A percentile compares a stretch with the other conserved stretches of the same genome.
Conservation (phyloP, 306 rosid genomes). For the Inga laurina region DNA sequence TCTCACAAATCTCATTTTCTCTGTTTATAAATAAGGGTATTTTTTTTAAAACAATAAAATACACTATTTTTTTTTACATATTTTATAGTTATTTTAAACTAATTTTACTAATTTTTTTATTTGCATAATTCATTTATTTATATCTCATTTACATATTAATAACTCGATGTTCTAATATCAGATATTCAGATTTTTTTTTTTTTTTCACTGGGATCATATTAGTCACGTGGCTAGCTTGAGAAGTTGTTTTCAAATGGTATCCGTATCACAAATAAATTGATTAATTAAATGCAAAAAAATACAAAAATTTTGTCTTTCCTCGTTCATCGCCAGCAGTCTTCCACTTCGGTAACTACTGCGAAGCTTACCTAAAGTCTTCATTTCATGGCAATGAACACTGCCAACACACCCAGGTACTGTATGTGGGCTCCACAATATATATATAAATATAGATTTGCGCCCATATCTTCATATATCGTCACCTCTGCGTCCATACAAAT, state of each 20-base stretch:
- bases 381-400: background rate
- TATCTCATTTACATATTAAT: too few relatives aligned
- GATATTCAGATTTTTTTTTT: too few relatives aligned
- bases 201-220: background rate
- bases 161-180: too few relatives aligned
- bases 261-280: background rate
- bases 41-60: too few relatives aligned
- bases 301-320: constrained; percentile 22
- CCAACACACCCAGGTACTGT: background rate
- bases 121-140: too few relatives aligned
- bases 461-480: background rate
- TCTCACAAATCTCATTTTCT: too few relatives aligned
- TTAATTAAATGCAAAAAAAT: constrained; percentile 11
- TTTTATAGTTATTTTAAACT: too few relatives aligned
- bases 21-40: too few relatives aligned
- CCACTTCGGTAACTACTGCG: constrained; percentile 61
- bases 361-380: constrained; percentile 24
- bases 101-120: too few relatives aligned
- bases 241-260: background rate
- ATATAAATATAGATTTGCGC: background rate
- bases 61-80: too few relatives aligned
- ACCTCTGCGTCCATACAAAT: background rate
- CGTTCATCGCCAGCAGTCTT: constrained; percentile 61
- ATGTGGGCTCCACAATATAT: background rate
- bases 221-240: background rate